These are phyloP conservation scores for Solanum pimpinellifolium DNA, from an alignment of 257 asterid genomes.

Conservation along the genomic window DNA sequence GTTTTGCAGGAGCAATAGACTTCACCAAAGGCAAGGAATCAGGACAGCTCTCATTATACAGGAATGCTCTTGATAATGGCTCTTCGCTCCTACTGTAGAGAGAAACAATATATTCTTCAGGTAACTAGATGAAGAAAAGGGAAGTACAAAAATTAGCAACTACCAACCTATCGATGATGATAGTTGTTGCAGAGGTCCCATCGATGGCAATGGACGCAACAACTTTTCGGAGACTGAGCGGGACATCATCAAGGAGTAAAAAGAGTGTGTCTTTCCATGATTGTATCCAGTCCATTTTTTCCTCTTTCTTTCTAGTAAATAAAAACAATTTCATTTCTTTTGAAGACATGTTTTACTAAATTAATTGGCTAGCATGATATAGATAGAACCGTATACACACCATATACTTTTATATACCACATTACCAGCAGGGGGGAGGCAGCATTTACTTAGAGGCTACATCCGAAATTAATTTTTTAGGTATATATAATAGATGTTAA, in stretches of 20 bases:
- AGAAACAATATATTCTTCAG: background rate
- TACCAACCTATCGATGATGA: constrained; percentile 58
- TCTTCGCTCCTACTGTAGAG: constrained; percentile 54
- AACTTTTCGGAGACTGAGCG: constrained; percentile 38
- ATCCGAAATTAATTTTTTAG: too few relatives aligned
- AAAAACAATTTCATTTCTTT: constrained; percentile 14
- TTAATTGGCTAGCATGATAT: background rate
- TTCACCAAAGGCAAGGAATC: constrained; percentile 68
- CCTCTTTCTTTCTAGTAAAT: constrained; percentile 66
- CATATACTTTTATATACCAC: background rate
- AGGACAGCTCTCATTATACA: constrained; percentile 64
- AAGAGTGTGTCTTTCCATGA: constrained; percentile 79
- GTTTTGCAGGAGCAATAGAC: constrained; percentile 72
- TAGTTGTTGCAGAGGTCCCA: constrained; percentile 89
- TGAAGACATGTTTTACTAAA: background rate
- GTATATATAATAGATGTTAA: too few relatives aligned
- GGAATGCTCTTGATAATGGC: constrained; percentile 57
- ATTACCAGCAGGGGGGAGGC: background rate
- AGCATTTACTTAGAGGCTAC: too few relatives aligned
- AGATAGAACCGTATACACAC: background rate
- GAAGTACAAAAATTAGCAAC: background rate
- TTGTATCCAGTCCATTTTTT: constrained; percentile 63
- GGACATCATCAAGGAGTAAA: constrained; percentile 66
- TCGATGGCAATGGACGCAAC: constrained; percentile 66
- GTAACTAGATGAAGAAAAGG: background rate